Evolutionary conservation across 805 yeast species (phyloP).

Genomic region (Torulaspora maleeae): DNA sequence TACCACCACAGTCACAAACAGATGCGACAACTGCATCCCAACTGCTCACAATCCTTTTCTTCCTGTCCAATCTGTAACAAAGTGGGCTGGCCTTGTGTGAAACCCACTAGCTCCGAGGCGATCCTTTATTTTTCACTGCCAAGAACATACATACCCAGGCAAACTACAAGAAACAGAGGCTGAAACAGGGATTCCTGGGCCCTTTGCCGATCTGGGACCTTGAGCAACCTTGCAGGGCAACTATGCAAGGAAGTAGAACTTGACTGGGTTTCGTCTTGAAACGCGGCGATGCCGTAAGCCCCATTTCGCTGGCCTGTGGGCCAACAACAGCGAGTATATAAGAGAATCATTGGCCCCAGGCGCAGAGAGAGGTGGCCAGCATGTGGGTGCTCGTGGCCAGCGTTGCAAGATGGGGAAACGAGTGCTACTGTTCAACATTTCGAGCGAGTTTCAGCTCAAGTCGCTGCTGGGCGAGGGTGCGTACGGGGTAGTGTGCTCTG

Average conservation of each 20-base stretch:
- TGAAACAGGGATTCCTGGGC: background rate
- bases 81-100: background rate
- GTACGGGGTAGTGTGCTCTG: slow-evolving; percentile 90
- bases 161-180: too few relatives aligned
- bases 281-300: background rate
- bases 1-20: slow-evolving; percentile 1
- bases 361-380: too few relatives aligned
- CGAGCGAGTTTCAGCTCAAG: slow-evolving; percentile 78
- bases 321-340: too few relatives aligned
- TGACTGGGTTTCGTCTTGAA: background rate
- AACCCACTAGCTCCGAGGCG: background rate
- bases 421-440: slow-evolving; percentile 68
- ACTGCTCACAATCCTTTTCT: background rate
- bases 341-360: too few relatives aligned
- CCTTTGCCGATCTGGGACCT: too few relatives aligned
- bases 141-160: too few relatives aligned
- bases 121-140: too few relatives aligned
- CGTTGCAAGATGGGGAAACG: slow-evolving; percentile 38
- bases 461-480: slow-evolving; percentile 95
- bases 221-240: background rate
- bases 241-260: background rate
- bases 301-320: background rate
- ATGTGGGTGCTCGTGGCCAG: background rate
- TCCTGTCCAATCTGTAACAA: too few relatives aligned
- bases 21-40: slow-evolving; percentile 8